These are phyloP conservation scores for Solanum hybrid DNA, from an alignment of 305 asterid species.

Conservation along the genomic window DNA sequence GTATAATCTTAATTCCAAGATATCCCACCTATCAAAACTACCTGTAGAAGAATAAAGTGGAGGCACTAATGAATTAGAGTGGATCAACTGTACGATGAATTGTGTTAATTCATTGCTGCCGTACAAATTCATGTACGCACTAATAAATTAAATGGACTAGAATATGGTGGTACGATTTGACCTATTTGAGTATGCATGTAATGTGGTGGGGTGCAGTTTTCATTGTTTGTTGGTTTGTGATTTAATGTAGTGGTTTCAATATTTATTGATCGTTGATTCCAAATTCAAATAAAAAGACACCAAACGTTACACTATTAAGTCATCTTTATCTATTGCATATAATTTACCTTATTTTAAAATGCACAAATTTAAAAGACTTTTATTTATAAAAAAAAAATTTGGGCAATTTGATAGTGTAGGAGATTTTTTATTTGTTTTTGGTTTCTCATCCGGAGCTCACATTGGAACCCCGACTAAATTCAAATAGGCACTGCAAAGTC, in stretches of 20 bases:
- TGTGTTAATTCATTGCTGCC: neutral
- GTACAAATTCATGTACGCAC: neutral
- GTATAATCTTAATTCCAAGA: neutral
- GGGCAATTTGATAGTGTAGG: neutral
- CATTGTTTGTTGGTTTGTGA: neutral
- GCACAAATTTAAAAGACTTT: neutral
- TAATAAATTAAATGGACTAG: neutral
- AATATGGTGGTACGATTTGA: neutral
- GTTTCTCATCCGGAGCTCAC: too few relatives aligned
- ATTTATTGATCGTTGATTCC: too few relatives aligned
- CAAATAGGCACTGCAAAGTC: fast-evolving
- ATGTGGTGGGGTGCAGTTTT: neutral
- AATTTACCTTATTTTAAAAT: too few relatives aligned
- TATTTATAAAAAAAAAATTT: neutral
- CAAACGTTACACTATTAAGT: too few relatives aligned
- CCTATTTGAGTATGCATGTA: neutral
- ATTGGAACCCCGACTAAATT: too few relatives aligned
- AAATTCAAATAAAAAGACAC: neutral
- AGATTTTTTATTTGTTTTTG: neutral
- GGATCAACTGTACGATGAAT: neutral
- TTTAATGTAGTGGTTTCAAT: neutral
- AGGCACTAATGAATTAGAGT: neutral
- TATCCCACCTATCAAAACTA: too few relatives aligned
- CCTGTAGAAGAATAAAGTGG: neutral
- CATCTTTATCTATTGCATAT: neutral